Base-by-base conservation (phyloP, 2,329 filamentous ascomycete species). In the Xylariaceae sp. region DNA sequence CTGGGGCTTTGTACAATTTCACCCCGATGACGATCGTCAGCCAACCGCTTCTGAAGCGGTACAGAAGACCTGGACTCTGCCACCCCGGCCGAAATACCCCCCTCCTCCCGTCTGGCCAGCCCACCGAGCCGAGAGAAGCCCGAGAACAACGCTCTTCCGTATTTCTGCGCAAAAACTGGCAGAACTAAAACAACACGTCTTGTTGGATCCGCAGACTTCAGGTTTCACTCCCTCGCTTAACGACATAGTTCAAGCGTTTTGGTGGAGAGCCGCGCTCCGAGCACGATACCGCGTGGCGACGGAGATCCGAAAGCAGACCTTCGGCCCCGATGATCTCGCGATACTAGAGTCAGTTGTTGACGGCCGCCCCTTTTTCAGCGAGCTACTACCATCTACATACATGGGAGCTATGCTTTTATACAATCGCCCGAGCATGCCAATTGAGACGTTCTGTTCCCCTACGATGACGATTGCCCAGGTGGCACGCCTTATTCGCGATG, bases 171-270 rank as follows among this genome's bases (percentile, higher is more conserved):
- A 68, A 3, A 71, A 64, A 1, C 52, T 73, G 31, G 66, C 66
- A 6, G 69, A 63, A 1, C 51, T 73, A 33, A 68, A 70, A 48
- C 52, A 65, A 11, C 60, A 71, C 2, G 63, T 69, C 0, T 12
- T 63, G 0, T 52, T 54, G 0, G 63, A 68, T 36, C 56, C 59
- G 0, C 55, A 60, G 13, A 57, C 63, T 2, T 64, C 66, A 18
- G 60, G 60, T 0, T 48, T 57, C 6, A 54, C 54, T 14, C 58
- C 63, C 0, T 72, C 71, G 0, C 57, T 70, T 19, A 72, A 65
- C 50, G 72, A 74, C 41, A 69, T 73, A 9, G 56, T 73, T 2
- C 69, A 73, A 53, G 72, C 72, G 0, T 69, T 73, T 45, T 66
- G 72, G 52, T 74, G 72, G 72, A 66, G 69, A 0, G 62, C 65